Evolutionary conservation across 257 asterid species (phyloP).

Genomic region (Petunia secreta): DNA sequence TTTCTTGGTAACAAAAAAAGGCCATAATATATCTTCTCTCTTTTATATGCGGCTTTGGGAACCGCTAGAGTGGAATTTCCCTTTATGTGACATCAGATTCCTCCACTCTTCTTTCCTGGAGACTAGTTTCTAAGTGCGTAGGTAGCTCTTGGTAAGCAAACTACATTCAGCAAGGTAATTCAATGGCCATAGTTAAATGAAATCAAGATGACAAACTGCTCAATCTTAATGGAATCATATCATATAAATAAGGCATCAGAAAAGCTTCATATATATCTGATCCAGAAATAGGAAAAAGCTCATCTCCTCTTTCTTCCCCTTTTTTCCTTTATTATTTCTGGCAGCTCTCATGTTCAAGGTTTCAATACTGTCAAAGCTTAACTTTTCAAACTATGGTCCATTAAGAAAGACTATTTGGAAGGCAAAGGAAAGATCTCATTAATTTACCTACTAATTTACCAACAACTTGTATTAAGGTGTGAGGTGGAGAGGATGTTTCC

Average conservation of each 20-base stretch:
- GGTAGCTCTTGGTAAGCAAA: background rate
- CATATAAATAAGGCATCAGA: background rate
- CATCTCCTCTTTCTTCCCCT: background rate
- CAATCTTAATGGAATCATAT: background rate
- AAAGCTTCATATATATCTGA: conserved; percentile 16
- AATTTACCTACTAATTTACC: background rate
- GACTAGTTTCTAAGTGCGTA: background rate
- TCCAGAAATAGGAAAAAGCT: conserved; percentile 1
- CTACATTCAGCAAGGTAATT: conserved; percentile 7
- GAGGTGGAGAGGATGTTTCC: no score
- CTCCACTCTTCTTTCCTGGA: background rate
- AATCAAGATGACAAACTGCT: background rate
- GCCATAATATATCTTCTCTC: background rate
- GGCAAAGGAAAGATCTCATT: background rate
- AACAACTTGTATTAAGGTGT: no score
- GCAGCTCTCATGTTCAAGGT: background rate
- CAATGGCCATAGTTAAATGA: background rate
- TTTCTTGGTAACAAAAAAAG: no score
- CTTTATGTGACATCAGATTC: conserved; percentile 9
- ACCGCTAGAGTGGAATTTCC: background rate
- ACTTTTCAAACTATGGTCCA: background rate
- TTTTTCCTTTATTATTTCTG: background rate
- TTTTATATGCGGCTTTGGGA: background rate
- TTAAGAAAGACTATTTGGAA: background rate
- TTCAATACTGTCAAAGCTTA: background rate